A percentile compares a stretch with the other conserved stretches of the same genome.
Evolutionary conservation across 805 yeast species (phyloP).

Genomic region (Vanderwaltozyma polyspora): DNA sequence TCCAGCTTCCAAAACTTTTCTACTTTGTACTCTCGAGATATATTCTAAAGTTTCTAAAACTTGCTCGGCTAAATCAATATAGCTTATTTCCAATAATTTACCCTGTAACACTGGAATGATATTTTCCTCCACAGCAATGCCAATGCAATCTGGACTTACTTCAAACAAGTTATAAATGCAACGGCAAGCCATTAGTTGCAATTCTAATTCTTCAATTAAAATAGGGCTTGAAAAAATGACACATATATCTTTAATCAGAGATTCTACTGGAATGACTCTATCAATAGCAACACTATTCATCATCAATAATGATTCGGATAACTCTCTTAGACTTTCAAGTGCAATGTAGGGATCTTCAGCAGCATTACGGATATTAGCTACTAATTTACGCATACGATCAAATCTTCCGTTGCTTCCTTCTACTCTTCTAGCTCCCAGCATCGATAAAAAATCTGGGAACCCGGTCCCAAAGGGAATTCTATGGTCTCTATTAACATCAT

Average conservation of each 20-base stretch:
- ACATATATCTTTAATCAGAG: conserved; percentile 44
- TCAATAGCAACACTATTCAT: conserved; percentile 55
- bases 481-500: conserved; percentile 2
- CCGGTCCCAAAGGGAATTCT: conserved; percentile 21
- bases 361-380: conserved; percentile 21
- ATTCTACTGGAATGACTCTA: conserved; percentile 48
- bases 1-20: conserved; percentile 43
- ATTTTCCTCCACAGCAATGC: conserved; percentile 51
- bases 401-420: conserved; percentile 8
- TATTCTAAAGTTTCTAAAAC: conserved; percentile 65
- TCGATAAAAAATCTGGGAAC: conserved; percentile 31
- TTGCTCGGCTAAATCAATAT: conserved; percentile 88
- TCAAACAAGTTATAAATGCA: conserved; percentile 75
- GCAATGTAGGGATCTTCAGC: conserved; percentile 48
- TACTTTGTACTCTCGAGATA: conserved; percentile 46
- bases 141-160: conserved; percentile 53
- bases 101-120: conserved; percentile 55
- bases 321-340: conserved; percentile 52
- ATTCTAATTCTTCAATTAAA: conserved; percentile 55
- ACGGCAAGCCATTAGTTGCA: conserved; percentile 76
- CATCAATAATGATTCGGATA: conserved; percentile 57
- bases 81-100: conserved; percentile 62
- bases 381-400: conserved; percentile 17
- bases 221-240: conserved; percentile 45
- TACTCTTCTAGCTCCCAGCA: conserved; percentile 20